These are phyloP conservation scores for Fomes fomentarius DNA, from an alignment of 1,284 basidiomycete genomes.

Conservation along the genomic window DNA sequence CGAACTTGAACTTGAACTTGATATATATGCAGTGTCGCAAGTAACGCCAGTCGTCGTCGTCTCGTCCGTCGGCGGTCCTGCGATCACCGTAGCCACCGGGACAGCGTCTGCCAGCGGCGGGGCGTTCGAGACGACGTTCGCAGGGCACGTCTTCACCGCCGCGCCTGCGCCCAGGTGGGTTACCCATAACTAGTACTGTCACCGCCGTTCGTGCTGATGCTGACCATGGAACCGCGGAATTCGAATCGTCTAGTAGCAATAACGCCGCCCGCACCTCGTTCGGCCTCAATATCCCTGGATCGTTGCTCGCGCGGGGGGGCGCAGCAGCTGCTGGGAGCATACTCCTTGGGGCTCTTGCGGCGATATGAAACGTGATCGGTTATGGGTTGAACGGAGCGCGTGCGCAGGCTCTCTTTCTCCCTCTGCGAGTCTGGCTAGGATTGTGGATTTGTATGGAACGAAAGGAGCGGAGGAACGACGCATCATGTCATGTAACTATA, in stretches of 20 bases:
- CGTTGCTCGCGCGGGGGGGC: constrained; percentile 8
- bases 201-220: no score
- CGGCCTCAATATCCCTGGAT: not conserved
- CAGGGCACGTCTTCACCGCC: constrained; percentile 28
- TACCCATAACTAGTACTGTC: no score
- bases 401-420: no score
- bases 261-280: no score
- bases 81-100: constrained; percentile 25
- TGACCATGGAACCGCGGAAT: no score
- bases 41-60: constrained; percentile 31
- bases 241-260: not conserved
- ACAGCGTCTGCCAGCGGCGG: constrained; percentile 16
- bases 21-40: constrained; percentile 26
- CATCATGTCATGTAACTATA: no score
- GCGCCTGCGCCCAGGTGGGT: no score
- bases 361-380: not conserved
- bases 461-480: no score
- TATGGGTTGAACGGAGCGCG: no score
- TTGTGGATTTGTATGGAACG: no score
- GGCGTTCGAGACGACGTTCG: constrained; percentile 29
- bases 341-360: constrained; percentile 12
- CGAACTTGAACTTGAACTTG: no score
- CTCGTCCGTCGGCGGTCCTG: constrained; percentile 21
- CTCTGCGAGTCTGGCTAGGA: no score
- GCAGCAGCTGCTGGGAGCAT: constrained; percentile 12